A percentile compares a stretch with the other conserved stretches of the same genome.
phyloP scores from a whole-genome alignment of 2,329 filamentous ascomycete genomes.

The Phaeosphaeriaceae sp. region DNA sequence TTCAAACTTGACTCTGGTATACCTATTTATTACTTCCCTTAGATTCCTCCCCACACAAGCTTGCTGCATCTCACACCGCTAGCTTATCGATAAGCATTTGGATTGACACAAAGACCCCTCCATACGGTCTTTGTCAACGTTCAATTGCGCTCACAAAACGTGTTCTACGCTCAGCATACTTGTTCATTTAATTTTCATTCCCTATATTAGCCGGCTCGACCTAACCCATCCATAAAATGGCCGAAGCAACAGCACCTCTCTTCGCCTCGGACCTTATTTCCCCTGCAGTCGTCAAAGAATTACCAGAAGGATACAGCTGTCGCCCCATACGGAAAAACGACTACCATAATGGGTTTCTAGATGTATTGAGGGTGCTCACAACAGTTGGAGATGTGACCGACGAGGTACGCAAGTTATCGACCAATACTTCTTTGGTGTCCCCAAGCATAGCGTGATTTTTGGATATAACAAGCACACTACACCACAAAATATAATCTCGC shows the following conservation, averaged over 20 bases:
- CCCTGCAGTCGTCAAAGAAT: slow-evolving; percentile 70
- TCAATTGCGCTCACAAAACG: background rate
- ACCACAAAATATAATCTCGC: background rate
- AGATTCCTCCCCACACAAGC: background rate
- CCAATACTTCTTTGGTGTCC: too few relatives aligned
- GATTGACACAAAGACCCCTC: background rate
- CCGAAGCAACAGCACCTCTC: slow-evolving; percentile 60
- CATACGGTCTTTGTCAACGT: background rate
- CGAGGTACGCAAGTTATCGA: slow-evolving; percentile 51
- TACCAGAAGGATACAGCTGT: slow-evolving; percentile 82
- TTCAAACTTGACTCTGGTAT: background rate
- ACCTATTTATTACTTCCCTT: background rate
- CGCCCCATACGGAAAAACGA: slow-evolving; percentile 81
- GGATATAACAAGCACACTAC: background rate
- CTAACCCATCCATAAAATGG: slow-evolving; percentile 1
- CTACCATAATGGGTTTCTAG: slow-evolving; percentile 82
- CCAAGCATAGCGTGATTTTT: too few relatives aligned
- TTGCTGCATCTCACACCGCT: slow-evolving; percentile 22
- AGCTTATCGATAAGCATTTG: slow-evolving; percentile 31
- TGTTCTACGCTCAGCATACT: too few relatives aligned
- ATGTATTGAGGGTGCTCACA: slow-evolving; percentile 88
- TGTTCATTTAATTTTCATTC: background rate
- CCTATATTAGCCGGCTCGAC: background rate
- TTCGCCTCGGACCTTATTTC: slow-evolving; percentile 82
- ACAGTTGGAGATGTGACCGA: slow-evolving; percentile 86